Percentiles rank a stretch among this genome's conserved stretches.
These are phyloP conservation scores for Cordyceps cicadae DNA, from an alignment of 2,329 filamentous ascomycete genomes.

Conservation along the genomic window DNA sequence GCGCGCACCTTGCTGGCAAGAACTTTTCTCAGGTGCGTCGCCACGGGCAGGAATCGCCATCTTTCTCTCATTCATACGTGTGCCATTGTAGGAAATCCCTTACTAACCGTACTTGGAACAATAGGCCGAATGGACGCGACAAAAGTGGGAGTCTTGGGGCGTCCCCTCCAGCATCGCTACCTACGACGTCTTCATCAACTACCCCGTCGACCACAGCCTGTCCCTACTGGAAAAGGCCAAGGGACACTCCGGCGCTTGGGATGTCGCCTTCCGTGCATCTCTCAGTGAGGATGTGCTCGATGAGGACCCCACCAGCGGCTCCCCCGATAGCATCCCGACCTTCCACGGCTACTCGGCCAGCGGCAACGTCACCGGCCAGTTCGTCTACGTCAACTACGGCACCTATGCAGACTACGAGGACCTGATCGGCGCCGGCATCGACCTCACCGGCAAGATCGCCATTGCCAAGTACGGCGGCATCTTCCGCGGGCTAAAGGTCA, in stretches of 20 bases:
- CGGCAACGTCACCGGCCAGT: slow-evolving; percentile 81
- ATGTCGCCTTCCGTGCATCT: slow-evolving; percentile 67
- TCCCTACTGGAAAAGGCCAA: slow-evolving; percentile 50
- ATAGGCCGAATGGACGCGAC: slow-evolving; percentile 63
- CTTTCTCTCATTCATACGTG: too few species aligned
- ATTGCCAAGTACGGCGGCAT: slow-evolving; percentile 77
- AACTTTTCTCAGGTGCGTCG: slow-evolving; percentile 59
- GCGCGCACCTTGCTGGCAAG: slow-evolving; percentile 67
- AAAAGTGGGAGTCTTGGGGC: slow-evolving; percentile 66
- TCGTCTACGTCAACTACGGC: slow-evolving; percentile 87
- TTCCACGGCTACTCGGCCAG: slow-evolving; percentile 94
- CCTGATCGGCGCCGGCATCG: slow-evolving; percentile 64
- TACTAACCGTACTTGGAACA: too few species aligned
- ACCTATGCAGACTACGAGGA: slow-evolving; percentile 82
- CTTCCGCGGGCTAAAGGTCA: slow-evolving; percentile 87
- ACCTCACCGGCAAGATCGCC: slow-evolving; percentile 76
- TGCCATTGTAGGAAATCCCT: too few species aligned
- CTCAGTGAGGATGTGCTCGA: slow-evolving; percentile 77
- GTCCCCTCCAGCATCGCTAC: slow-evolving; percentile 54
- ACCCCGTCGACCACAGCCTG: slow-evolving; percentile 62
- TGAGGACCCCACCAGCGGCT: slow-evolving; percentile 70
- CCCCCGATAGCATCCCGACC: slow-evolving; percentile 67
- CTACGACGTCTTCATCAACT: slow-evolving; percentile 74
- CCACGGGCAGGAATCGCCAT: too few species aligned
- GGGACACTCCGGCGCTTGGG: slow-evolving; percentile 36